phyloP scores from a whole-genome alignment of 768 basidiomycete genomes.

The Suillus occidentalis region DNA sequence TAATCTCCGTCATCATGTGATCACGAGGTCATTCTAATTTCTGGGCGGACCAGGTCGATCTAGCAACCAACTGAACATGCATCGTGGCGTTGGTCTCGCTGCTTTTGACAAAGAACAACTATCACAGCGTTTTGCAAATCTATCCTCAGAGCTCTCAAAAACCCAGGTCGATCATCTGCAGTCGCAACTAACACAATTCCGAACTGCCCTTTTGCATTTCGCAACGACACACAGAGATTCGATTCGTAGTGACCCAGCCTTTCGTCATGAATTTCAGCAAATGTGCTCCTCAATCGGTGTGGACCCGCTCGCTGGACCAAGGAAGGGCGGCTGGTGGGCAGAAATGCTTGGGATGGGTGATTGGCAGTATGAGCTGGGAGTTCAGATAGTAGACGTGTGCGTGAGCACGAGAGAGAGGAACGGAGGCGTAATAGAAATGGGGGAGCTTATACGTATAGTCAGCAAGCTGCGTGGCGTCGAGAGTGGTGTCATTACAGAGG shows the following conservation, averaged over 20 bases:
- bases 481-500: constrained; percentile 74
- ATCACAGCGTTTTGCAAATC: constrained; percentile 73
- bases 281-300: constrained; percentile 97
- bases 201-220: constrained; percentile 75
- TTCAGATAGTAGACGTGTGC: constrained; percentile 92
- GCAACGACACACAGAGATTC: constrained; percentile 80
- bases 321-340: constrained; percentile 89
- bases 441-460: constrained; percentile 79
- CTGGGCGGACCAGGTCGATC: not conserved
- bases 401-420: constrained; percentile 86
- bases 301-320: constrained; percentile 87
- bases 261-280: constrained; percentile 90
- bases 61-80: constrained; percentile 42
- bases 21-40: not conserved
- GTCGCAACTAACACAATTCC: constrained; percentile 81
- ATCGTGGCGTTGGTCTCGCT: constrained; percentile 83
- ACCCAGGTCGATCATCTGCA: constrained; percentile 78
- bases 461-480: constrained; percentile 70
- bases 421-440: constrained; percentile 89
- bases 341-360: constrained; percentile 87
- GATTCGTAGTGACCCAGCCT: constrained; percentile 81
- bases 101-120: constrained; percentile 88
- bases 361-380: constrained; percentile 94
- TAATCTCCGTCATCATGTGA: not conserved
- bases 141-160: constrained; percentile 76